phyloP scores from a whole-genome alignment of 1,139 yeast species.

The Pichia sp. region DNA sequence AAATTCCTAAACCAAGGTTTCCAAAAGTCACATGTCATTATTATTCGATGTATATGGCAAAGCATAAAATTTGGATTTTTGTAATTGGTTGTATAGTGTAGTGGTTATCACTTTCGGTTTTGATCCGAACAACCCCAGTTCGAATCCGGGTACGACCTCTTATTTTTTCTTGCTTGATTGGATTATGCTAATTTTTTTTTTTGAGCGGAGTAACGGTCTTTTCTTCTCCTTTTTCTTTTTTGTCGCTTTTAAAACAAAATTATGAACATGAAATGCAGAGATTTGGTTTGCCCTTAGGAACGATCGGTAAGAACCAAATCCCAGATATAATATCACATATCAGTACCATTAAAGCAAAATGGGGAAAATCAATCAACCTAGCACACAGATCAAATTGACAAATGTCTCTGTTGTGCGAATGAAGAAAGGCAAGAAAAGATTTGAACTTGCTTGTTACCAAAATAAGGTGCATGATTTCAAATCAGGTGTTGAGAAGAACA shows the following conservation, averaged over 20 bases:
- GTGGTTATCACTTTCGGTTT: slow-evolving; percentile 66
- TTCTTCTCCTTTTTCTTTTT: neutral
- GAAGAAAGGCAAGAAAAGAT: slow-evolving; percentile 85
- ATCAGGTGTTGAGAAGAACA: slow-evolving; percentile 80
- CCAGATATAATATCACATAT: too few relatives aligned
- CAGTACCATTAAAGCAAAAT: slow-evolving; percentile 12
- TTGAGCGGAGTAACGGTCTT: neutral
- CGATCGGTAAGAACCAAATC: too few relatives aligned
- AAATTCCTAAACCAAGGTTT: too few relatives aligned
- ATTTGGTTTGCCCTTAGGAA: too few relatives aligned
- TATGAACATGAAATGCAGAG: too few relatives aligned
- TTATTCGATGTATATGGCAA: neutral
- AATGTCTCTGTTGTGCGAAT: slow-evolving; percentile 90
- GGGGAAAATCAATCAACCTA: slow-evolving; percentile 71
- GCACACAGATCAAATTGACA: slow-evolving; percentile 81
- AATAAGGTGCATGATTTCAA: slow-evolving; percentile 97
- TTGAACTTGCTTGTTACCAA: slow-evolving; percentile 94
- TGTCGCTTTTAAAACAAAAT: too few relatives aligned
- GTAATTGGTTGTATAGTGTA: slow-evolving; percentile 49
- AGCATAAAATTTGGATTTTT: neutral
- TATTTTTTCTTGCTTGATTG: neutral
- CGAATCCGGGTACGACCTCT: slow-evolving; percentile 91
- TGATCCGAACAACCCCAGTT: slow-evolving; percentile 90
- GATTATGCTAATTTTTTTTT: neutral
- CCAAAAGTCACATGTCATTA: too few relatives aligned